phyloP scores from a whole-genome alignment of 345 rosid genomes.

The Brassica rapa region DNA sequence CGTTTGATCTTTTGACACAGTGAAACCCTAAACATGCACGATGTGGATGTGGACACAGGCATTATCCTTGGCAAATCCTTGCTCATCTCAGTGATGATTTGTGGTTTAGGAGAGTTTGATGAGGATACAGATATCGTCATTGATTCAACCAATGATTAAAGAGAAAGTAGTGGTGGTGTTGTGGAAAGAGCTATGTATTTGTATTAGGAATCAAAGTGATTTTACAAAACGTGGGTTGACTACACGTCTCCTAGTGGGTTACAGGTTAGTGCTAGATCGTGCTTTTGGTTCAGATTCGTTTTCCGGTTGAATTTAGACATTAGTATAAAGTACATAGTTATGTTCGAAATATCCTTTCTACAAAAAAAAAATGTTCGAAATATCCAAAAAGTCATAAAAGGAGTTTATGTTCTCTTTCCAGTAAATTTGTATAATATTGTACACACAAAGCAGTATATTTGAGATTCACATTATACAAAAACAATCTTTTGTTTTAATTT shows the following conservation, averaged over 20 bases:
- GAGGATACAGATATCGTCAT: not conserved
- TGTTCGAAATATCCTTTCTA: too few species aligned
- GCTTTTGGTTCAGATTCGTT: not conserved
- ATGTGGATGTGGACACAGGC: not conserved
- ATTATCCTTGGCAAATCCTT: constrained; percentile 7
- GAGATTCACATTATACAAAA: constrained; percentile 9
- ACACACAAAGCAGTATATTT: not conserved
- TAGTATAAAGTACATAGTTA: too few species aligned
- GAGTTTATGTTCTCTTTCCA: not conserved
- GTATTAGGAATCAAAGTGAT: not conserved
- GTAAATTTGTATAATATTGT: not conserved
- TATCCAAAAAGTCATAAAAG: not conserved
- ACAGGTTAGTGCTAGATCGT: not conserved
- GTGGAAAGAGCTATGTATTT: constrained; percentile 5
- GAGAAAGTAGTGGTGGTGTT: constrained; percentile 12
- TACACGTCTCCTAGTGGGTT: not conserved
- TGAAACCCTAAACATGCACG: constrained; percentile 18
- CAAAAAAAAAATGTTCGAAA: not conserved
- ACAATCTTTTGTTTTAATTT: not conserved
- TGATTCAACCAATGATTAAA: constrained; percentile 1
- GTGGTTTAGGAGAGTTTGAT: not conserved
- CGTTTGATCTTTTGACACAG: constrained; percentile 37
- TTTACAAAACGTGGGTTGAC: constrained; percentile 19
- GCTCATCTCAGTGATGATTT: not conserved
- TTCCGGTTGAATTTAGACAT: not conserved